Conservation (phyloP, 805 yeast genomes). For the Clavispora phyllophila region DNA sequence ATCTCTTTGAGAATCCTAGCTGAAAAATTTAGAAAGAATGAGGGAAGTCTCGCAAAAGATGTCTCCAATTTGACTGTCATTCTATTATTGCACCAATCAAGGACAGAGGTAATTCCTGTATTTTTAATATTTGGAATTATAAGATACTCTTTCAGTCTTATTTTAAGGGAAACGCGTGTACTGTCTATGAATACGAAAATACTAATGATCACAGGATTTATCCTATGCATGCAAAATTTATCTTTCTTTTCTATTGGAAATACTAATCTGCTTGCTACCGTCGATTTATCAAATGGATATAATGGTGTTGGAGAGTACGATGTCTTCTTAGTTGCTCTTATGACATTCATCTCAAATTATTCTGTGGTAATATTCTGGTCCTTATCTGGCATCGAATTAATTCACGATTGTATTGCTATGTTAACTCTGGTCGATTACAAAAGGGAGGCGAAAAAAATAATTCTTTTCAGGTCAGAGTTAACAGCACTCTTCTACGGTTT, state of each 20-base stretch:
- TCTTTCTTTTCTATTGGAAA: constrained; percentile 85
- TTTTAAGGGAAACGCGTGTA: constrained; percentile 1
- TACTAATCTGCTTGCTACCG: constrained; percentile 86
- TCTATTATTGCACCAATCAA: constrained; percentile 51
- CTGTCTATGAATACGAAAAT: constrained; percentile 16
- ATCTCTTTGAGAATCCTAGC: constrained; percentile 26
- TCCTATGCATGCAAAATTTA: constrained; percentile 61
- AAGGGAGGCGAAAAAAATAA: constrained; percentile 1
- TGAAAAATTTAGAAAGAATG: constrained; percentile 19
- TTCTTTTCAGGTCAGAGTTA: constrained; percentile 21
- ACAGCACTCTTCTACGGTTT: constrained; percentile 53
- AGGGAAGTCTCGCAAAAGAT: constrained; percentile 30
- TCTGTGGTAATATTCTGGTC: constrained; percentile 84
- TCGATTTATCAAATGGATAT: constrained; percentile 87
- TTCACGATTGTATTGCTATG: constrained; percentile 23
- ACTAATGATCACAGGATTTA: constrained; percentile 27
- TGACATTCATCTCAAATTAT: constrained; percentile 83
- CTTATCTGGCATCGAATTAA: constrained; percentile 37
- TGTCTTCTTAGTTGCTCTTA: constrained; percentile 62
- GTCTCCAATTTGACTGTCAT: constrained; percentile 32
- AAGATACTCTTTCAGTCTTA: constrained; percentile 16
- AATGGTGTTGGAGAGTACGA: constrained; percentile 77
- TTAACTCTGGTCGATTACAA: constrained; percentile 1
- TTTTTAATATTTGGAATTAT: constrained; percentile 35
- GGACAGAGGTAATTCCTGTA: constrained; percentile 52